These are phyloP conservation scores for apple (Malus domestica) DNA, from an alignment of 306 rosid genomes.

Conservation along the genomic window ASM211411v1 NC_041792.1:9380001-9380500, in stretches of 20 bases:
- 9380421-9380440: background rate
- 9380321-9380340: background rate
- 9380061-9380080: background rate
- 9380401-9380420: background rate
- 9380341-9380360: background rate
- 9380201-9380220: background rate
- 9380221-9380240: background rate
- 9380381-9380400: background rate
- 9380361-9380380: background rate
- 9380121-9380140: background rate
- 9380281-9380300: background rate
- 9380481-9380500: background rate
- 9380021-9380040: constrained; percentile 53
- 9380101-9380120: background rate
- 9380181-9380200: background rate
- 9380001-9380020: constrained; percentile 49
- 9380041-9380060: background rate
- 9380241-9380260: background rate
- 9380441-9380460: background rate
- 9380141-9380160: background rate
- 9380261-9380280: background rate
- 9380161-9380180: background rate
- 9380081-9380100: background rate
- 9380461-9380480: background rate
- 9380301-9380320: background rate